Evolutionary conservation across 352 stramenopile genomes (phyloP), one percentile per base, ranked within the genome.

Genomic region (Vaucheria bursata): DNA sequence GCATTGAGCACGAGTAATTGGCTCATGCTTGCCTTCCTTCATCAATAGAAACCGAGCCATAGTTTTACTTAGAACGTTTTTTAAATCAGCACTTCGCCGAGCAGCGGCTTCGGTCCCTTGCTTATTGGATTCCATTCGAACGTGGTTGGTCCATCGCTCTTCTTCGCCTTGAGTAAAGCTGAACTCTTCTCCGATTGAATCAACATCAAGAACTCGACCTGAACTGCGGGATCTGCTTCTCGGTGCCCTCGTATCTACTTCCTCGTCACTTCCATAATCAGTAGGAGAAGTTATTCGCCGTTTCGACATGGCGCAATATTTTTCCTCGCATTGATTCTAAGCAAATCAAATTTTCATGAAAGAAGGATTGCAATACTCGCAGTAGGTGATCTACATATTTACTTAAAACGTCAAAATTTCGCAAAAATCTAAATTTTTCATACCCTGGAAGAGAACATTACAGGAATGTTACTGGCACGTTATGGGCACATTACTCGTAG

Each of bases 21-120:
- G 73, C 35, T 79, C 73, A 33, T 71, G 59, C 45, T 37, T 6
- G 7, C 50, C 37, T 37, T 67, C 73, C 71, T 79, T 79, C 59
- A 79, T 69, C 1, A 74, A 18, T 33, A 79, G 73, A 38, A 71
- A 79, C 39, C 73, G 73, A 64, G 71, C 71, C 73, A 79, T 79
- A 37, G n/a, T 35, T 31, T 71, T 69, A 7, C 73, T 25, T 37
- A 79, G 18, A 1, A 49, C 34, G 35, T 40, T 49, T 34, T 33
- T 29, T 18, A 67, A 64, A 38, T 25, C 1, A 2, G 18, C 1
- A 45, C 59, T 69, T 3, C 68, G 36, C 31, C 68, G 45, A 33
- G 33, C 50, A 7, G 18, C 73, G 1, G 35, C 38, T 40, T 75
- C 40, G 12, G 67, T 32, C 32, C 71, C 53, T 2, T 79, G 69